These are phyloP conservation scores for Leishmania amazonensis DNA, from an alignment of 208 protist genomes.

Conservation along the genomic window DNA sequence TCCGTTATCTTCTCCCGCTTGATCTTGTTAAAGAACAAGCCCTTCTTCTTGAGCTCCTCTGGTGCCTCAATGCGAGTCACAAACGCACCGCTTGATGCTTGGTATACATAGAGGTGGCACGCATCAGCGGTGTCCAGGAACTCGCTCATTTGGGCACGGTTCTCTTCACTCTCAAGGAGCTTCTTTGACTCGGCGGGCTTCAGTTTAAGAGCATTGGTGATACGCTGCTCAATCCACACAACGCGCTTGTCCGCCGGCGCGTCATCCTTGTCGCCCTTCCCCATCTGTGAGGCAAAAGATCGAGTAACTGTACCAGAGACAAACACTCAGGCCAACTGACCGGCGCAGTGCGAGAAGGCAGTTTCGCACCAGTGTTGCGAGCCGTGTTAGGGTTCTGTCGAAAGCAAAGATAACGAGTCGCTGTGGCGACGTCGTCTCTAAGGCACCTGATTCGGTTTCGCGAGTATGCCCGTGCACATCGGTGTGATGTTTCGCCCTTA, in stretches of 20 bases:
- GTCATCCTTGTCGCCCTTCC: constrained; percentile 91
- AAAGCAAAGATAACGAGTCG: background rate
- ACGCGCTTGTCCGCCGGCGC: constrained; percentile 91
- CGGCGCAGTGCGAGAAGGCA: background rate
- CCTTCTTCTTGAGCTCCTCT: constrained; percentile 91
- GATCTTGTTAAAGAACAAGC: constrained; percentile 92
- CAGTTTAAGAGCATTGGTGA: constrained; percentile 80
- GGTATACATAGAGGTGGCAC: constrained; percentile 92
- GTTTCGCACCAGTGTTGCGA: too few species aligned
- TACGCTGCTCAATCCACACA: constrained; percentile 91
- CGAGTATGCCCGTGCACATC: background rate
- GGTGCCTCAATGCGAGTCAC: constrained; percentile 87
- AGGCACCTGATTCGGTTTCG: background rate
- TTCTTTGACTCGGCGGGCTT: constrained; percentile 93
- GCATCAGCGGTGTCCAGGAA: constrained; percentile 93
- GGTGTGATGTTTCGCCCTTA: background rate
- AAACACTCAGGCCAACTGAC: background rate
- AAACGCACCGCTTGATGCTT: constrained; percentile 65
- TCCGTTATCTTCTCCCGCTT: constrained; percentile 92
- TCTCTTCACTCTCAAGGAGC: constrained; percentile 92
- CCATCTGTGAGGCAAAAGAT: constrained; percentile 39
- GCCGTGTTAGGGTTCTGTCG: background rate
- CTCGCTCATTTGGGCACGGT: constrained; percentile 87
- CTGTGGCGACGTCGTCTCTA: background rate
- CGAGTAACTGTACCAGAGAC: background rate